These are phyloP conservation scores for Tolypocladium ophioglossoides DNA, from an alignment of 2,329 filamentous ascomycete genomes.

Conservation along the genomic window DNA sequence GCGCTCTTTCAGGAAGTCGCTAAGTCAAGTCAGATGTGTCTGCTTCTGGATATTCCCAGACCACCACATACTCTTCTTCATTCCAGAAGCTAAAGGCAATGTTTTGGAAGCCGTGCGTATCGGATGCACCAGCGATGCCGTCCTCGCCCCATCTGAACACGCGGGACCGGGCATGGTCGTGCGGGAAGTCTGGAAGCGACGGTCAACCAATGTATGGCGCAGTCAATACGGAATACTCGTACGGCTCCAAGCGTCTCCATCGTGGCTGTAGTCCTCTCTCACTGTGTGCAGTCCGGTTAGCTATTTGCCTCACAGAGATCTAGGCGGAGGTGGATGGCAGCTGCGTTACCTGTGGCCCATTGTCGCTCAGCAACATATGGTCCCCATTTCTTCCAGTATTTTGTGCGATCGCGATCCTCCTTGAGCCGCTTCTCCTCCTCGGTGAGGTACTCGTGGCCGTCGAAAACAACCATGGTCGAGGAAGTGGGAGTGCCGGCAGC, in stretches of 20 bases:
- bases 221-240: conserved; percentile 29
- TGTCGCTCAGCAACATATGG: conserved; percentile 89
- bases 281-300: conserved; percentile 33
- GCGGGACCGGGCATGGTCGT: conserved; percentile 82
- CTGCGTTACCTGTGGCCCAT: conserved; percentile 73
- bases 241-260: conserved; percentile 95
- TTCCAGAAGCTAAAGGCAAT: conserved; percentile 98
- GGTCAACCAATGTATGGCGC: conserved; percentile 4
- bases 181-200: conserved; percentile 66
- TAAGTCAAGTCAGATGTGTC: conserved; percentile 25
- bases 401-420: conserved; percentile 69
- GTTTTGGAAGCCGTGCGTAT: conserved; percentile 84
- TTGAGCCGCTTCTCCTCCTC: conserved; percentile 85
- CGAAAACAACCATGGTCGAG: conserved; percentile 71
- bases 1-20: conserved; percentile 87
- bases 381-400: conserved; percentile 99
- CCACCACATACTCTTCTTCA: conserved; percentile 63
- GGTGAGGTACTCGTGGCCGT: conserved; percentile 77
- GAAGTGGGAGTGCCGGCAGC: conserved; percentile 1
- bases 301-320: conserved; percentile 3
- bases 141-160: conserved; percentile 95
- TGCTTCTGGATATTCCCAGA: background rate
- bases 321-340: conserved; percentile 3
- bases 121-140: conserved; percentile 87
- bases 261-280: conserved; percentile 80